Evolutionary conservation across 2,329 filamentous ascomycete species (phyloP).

Genomic region (Graphiopsis chlorocephala): DNA sequence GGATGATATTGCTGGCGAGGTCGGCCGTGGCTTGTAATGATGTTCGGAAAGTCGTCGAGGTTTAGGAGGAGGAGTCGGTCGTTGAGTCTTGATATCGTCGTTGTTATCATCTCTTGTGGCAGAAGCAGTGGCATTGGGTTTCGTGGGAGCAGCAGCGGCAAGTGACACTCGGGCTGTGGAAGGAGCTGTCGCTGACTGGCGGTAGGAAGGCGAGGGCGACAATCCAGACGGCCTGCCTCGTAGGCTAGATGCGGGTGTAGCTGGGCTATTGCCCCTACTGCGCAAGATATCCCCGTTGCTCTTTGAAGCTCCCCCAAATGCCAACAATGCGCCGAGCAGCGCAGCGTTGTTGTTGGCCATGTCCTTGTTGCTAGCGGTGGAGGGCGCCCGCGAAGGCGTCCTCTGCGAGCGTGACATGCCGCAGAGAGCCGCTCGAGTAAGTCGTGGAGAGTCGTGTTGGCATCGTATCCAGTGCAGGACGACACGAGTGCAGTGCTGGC

Average conservation of each 20-base stretch:
- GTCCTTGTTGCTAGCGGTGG: constrained; percentile 7
- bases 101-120: background rate
- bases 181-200: constrained; percentile 7
- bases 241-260: constrained; percentile 22
- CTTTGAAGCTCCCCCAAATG: constrained; percentile 45
- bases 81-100: constrained; percentile 12
- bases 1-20: constrained; percentile 58
- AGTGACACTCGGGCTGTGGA: background rate
- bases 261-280: constrained; percentile 9
- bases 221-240: constrained; percentile 20
- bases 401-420: constrained; percentile 16
- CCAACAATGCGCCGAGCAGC: constrained; percentile 47
- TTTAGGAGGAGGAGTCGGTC: constrained; percentile 29
- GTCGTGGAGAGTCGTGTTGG: background rate
- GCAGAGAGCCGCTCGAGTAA: constrained; percentile 7
- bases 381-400: constrained; percentile 10
- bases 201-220: constrained; percentile 18
- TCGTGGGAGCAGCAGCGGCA: background rate
- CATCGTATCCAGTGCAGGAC: background rate
- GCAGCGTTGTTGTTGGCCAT: constrained; percentile 36
- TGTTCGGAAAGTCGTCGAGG: constrained; percentile 27
- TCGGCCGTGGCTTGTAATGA: constrained; percentile 12
- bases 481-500: background rate
- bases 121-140: background rate
- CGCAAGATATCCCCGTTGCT: constrained; percentile 29